Evolutionary conservation across 495 filamentous ascomycete genomes (phyloP).

Genomic region (Xylaria grammica): DNA sequence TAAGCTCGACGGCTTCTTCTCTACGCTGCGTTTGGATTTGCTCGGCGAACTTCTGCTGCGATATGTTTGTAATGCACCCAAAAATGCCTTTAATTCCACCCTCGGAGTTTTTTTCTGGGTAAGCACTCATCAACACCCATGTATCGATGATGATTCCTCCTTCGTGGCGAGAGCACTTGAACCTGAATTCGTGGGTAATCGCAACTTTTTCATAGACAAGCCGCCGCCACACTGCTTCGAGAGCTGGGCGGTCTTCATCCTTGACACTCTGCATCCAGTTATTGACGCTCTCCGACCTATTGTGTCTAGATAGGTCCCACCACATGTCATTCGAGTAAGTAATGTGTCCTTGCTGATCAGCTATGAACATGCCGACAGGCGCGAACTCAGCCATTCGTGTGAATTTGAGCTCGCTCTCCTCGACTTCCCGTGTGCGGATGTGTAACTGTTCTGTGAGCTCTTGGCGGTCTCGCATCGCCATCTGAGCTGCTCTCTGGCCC

Average conservation of each 20-base stretch:
- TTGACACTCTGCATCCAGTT: constrained; percentile 71
- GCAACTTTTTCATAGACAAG: constrained; percentile 60
- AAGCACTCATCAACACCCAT: constrained; percentile 74
- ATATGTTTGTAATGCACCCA: constrained; percentile 64
- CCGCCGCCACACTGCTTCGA: constrained; percentile 61
- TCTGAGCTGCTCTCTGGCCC: constrained; percentile 66
- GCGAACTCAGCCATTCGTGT: constrained; percentile 76
- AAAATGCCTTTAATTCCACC: constrained; percentile 71
- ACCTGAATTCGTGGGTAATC: constrained; percentile 70
- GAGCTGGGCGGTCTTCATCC: constrained; percentile 60
- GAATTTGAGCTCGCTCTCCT: constrained; percentile 73
- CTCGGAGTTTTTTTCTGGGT: constrained; percentile 63
- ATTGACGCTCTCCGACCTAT: constrained; percentile 55
- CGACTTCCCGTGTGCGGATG: constrained; percentile 67
- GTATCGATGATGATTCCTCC: constrained; percentile 66
- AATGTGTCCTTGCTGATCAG: constrained; percentile 63
- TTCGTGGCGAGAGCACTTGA: constrained; percentile 65
- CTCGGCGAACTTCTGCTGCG: constrained; percentile 66
- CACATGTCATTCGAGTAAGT: constrained; percentile 77
- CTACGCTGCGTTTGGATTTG: constrained; percentile 65
- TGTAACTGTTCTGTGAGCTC: constrained; percentile 71
- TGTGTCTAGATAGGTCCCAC: constrained; percentile 68
- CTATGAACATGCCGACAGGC: constrained; percentile 75
- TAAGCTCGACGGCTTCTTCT: constrained; percentile 67
- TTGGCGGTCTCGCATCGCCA: constrained; percentile 68